phyloP scores from a whole-genome alignment of 1,139 yeast genomes.

The Suhomyces kunorum region DNA sequence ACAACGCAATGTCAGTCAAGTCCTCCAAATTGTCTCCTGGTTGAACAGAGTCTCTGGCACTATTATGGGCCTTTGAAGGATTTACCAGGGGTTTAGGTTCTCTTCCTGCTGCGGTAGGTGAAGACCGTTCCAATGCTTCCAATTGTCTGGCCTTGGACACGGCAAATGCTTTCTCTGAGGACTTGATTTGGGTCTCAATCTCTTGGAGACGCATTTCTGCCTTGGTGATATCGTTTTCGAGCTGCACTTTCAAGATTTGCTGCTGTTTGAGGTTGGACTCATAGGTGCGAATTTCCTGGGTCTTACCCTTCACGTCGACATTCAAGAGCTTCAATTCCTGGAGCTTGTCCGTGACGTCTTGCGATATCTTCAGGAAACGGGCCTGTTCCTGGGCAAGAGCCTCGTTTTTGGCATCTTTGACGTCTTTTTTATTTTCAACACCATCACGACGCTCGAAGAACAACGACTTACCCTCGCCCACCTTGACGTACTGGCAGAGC shows the following conservation, averaged over 20 bases:
- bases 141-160: no score
- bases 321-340: slow-evolving; percentile 23
- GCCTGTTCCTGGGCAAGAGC: neutral
- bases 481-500: slow-evolving; percentile 63
- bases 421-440: neutral
- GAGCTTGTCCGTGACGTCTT: slow-evolving; percentile 16
- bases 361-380: slow-evolving; percentile 3
- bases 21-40: slow-evolving; percentile 39
- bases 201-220: slow-evolving; percentile 19
- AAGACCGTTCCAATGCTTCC: slow-evolving; percentile 1
- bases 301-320: slow-evolving; percentile 24
- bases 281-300: slow-evolving; percentile 22
- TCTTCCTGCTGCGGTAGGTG: neutral
- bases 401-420: slow-evolving; percentile 20
- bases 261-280: slow-evolving; percentile 26
- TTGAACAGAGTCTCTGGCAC: slow-evolving; percentile 8
- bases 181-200: slow-evolving; percentile 12
- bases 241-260: slow-evolving; percentile 20
- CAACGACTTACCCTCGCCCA: slow-evolving; percentile 42
- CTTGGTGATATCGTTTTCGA: slow-evolving; percentile 23
- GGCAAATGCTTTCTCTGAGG: slow-evolving; percentile 2
- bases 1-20: slow-evolving; percentile 47
- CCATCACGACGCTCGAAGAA: slow-evolving; percentile 27
- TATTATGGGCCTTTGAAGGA: neutral
- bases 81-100: neutral